Base-by-base conservation (phyloP, 495 filamentous ascomycete species). In the Amphirosellinia nigrospora region DNA sequence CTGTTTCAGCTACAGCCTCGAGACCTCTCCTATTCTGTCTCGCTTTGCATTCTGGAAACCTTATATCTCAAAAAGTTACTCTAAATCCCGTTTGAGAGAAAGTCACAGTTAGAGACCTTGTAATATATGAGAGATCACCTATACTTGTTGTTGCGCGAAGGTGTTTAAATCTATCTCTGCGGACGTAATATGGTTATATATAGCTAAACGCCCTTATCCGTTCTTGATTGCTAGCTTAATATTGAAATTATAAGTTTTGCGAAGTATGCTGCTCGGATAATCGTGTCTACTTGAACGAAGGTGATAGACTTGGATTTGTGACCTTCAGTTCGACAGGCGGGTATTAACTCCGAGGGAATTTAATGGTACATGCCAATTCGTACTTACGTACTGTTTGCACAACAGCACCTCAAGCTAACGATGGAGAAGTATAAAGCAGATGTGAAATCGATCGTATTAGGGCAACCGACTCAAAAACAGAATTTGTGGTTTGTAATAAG, bases 201-300 rank as follows among this genome's bases (percentile, higher is more conserved):
- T n/a, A n/a, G n/a, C n/a, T n/a, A n/a, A n/a, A n/a, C n/a, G n/a
- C n/a, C n/a, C n/a, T n/a, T n/a, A n/a, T n/a, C n/a, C n/a, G n/a
- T n/a, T n/a, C n/a, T n/a, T n/a, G n/a, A 16, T 6, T 34, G 26
- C 41, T 68, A 11, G 61, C n/a, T 43, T 21, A n/a, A 68, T 21
- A 48, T 60, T 16, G 11, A 36, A 2, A 78, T 83, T 3, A 55
- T 85, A 65, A 83, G 85, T 63, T 78, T 86, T 26, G 76, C 77
- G 45, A 86, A 84, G 64, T 81, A 86, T 66, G 81, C 83, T 0
- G 82, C 82, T 39, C 74, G 75, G 15, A 83, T 82, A 13, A 85
- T 85, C 46, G 32, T 84, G 9, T 81, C 78, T 61, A 82, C 79
- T 66, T 86, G 21, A 73, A 81, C 61, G 73, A 78, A 21, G 64